A percentile compares a stretch with the other conserved stretches of the same genome.
phyloP scores from a whole-genome alignment of 192 early-diverging fungal species.

The Backusella mclennaniae region DNA sequence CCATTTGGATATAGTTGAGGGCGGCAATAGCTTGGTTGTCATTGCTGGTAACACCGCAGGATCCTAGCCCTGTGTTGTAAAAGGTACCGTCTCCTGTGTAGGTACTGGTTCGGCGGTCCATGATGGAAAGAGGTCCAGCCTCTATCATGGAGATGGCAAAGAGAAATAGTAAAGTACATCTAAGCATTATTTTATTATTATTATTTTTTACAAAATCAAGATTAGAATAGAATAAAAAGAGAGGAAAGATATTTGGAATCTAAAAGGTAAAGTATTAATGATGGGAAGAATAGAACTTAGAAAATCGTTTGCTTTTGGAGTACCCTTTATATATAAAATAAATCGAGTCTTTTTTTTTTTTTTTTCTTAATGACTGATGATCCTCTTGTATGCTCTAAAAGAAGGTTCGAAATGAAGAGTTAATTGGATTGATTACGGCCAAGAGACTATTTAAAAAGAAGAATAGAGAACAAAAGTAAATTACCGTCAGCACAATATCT shows the following conservation, averaged over 20 bases:
- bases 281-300: background rate
- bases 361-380: background rate
- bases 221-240: background rate
- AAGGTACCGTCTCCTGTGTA: conserved; percentile 59
- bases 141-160: background rate
- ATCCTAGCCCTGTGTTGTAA: conserved; percentile 52
- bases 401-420: background rate
- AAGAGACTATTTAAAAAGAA: too few relatives aligned
- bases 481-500: background rate
- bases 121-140: conserved; percentile 5
- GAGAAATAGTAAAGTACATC: background rate
- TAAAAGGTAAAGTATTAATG: background rate
- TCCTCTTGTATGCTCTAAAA: background rate
- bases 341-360: background rate
- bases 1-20: conserved; percentile 56
- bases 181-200: background rate
- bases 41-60: conserved; percentile 48
- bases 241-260: background rate
- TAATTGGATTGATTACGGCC: background rate
- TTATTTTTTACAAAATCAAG: background rate
- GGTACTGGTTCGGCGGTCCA: background rate
- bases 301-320: background rate
- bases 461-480: background rate
- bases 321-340: background rate
- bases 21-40: conserved; percentile 54